Base-by-base conservation (phyloP, 108 stramenopile species). In the Cyclotella choctawhatcheeana region DNA sequence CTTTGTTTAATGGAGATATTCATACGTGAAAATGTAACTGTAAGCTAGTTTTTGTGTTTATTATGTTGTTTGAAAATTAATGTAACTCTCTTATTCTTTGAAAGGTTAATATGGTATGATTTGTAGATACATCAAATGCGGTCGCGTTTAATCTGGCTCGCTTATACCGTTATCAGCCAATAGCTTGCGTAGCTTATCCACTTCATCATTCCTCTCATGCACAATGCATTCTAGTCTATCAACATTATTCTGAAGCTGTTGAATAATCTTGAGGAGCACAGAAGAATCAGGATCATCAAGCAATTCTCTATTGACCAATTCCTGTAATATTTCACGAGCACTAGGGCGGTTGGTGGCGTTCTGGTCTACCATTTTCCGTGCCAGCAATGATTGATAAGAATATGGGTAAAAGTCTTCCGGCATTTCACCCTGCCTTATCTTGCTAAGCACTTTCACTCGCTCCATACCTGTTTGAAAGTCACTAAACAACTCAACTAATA, bases 391-490 rank as follows among this genome's bases (percentile, higher is more conserved):
- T 26, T 47, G 47, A 20, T 31, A 1, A n/a, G 69, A 29, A 30
- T 70, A 56, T 12, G 21, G 21, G 1, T 3, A 33, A 56, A 22
- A 70, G 5, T 58, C 69, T 29, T 58, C 17, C 17, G 69, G 48
- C 14, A 70, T 47, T 32, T 60, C 58, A 43, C 58, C 69, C 58
- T 13, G 2, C 21, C 69, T 14, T 60, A 59, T 59, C 13, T 47
- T 24, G 43, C 25, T 60, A 0, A 70, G 48, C 29, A 70, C 69
- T 43, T 25, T 26, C 1, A 44, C 48, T 27, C 84, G 76, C 61
- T 85, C 84, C 84, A 85, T 85, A 14, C 65, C 76, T 3, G 84
- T 85, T 21, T 27, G 35, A 44, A 81, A 81, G 14, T 51, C 22
- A 27, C 50, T 27, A 58, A 77, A 85, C 7, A 85, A 35, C 65